These are phyloP conservation scores for Hypoxylon sp. DNA, from an alignment of 2,329 filamentous ascomycete genomes.

Conservation along the genomic window DNA sequence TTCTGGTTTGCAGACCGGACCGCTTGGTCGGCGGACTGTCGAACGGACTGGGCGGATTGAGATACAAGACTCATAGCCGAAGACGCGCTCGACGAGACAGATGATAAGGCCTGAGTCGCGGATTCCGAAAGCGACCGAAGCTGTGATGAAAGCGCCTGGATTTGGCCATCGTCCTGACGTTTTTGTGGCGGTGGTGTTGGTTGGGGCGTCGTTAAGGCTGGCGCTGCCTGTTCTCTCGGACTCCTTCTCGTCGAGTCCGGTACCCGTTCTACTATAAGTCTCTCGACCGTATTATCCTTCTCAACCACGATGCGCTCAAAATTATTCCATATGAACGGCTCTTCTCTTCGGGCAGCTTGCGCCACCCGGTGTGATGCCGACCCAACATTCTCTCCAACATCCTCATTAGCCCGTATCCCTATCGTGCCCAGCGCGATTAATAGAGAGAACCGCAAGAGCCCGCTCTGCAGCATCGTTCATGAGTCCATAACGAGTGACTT, in stretches of 20 bases:
- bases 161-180: constrained; percentile 52
- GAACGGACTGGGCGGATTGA: constrained; percentile 51
- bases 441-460: constrained; percentile 52
- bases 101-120: constrained; percentile 52
- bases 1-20: constrained; percentile 49
- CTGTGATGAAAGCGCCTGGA: constrained; percentile 52
- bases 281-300: constrained; percentile 30
- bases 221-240: constrained; percentile 45
- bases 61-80: constrained; percentile 50
- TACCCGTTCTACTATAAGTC: constrained; percentile 41
- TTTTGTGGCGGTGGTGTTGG: constrained; percentile 49
- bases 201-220: constrained; percentile 42
- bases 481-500: constrained; percentile 49
- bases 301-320: constrained; percentile 41
- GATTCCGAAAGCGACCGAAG: constrained; percentile 52
- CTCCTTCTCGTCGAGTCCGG: constrained; percentile 30
- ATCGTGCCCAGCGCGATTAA: constrained; percentile 53
- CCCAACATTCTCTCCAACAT: constrained; percentile 25
- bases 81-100: constrained; percentile 52
- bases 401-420: constrained; percentile 47
- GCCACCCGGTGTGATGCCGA: constrained; percentile 11
- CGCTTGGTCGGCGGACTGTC: constrained; percentile 53
- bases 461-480: constrained; percentile 54
- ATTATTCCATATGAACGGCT: constrained; percentile 40
- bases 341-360: constrained; percentile 18